Conservation (phyloP, 2,329 filamentous ascomycete genomes). For the Colletotrichum trifolii region DNA sequence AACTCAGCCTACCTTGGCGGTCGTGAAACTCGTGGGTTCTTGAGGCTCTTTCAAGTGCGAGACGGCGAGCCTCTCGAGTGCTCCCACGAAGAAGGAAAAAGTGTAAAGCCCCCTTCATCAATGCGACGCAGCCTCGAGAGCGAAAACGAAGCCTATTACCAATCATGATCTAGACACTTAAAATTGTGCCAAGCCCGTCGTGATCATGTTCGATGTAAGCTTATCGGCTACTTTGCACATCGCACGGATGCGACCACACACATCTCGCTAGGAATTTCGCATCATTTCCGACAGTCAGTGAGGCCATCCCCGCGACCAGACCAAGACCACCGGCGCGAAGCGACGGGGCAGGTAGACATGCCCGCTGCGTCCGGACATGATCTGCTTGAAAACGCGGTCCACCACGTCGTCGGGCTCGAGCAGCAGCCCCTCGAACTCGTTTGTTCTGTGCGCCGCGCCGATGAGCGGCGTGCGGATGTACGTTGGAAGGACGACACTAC, state of each 20-base stretch:
- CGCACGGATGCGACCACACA: not conserved
- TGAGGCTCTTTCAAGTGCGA: too few species aligned
- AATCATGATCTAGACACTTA: not conserved
- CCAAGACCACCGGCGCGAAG: not conserved
- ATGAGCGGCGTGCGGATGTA: constrained; percentile 27
- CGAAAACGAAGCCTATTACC: too few species aligned
- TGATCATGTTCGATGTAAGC: too few species aligned
- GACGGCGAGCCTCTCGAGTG: too few species aligned
- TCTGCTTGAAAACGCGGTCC: constrained; percentile 19
- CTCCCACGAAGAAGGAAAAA: too few species aligned
- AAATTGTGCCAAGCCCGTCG: too few species aligned
- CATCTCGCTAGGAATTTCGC: constrained; percentile 13
- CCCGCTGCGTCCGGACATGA: constrained; percentile 28
- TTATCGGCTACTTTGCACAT: too few species aligned
- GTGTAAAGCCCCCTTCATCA: too few species aligned
- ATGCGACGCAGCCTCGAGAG: too few species aligned
- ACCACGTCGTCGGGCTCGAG: constrained; percentile 26
- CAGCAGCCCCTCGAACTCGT: constrained; percentile 16
- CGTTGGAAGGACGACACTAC: constrained; percentile 20
- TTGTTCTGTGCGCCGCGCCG: constrained; percentile 8
- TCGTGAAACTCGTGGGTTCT: too few species aligned
- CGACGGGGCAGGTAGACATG: constrained; percentile 20
- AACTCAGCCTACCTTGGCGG: too few species aligned
- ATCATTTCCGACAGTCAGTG: constrained; percentile 5
- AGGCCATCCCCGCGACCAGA: constrained; percentile 10